Base-by-base conservation (phyloP, 2,329 filamentous ascomycete species). In the Tolypocladium tropicale region DNA sequence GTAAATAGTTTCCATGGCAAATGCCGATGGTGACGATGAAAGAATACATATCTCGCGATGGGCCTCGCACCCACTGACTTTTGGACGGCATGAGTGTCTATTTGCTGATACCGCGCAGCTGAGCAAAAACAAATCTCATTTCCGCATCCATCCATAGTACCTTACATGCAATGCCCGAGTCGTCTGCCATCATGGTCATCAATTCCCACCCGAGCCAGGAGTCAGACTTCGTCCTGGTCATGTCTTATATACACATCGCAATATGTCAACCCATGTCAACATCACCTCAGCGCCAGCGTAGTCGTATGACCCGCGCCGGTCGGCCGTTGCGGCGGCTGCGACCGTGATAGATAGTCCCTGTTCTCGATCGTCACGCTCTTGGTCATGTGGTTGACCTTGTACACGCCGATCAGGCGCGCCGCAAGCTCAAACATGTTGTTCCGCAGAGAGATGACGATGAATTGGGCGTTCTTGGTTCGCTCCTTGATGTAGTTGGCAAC, bases 371-470 rank as follows among this genome's bases (percentile, higher is more conserved):
- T 91, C 25, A 94, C 89, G 71, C 88, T 92, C 82, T 93, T 94
- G 59, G 89, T 94, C 85, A 97, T 99, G 73, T 99, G 93, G 74
- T 95, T 97, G 70, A 99, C 94, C 79, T 99, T 99, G 79, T 99
- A 99, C 56, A 99, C 94, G 63, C 95, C 95, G 16, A 99, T 91
- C 58, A 99, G 81, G 56, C 95, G 83, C 57, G 90, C 85, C n/a
- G 95, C 93, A 60, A 99, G 84, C 78, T 99, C 94, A 73, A 99
- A 99, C 94, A 99, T 99, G 78, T 99, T 99, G 75, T 99, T 99
- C 66, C 94, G 82, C 66, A 99, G 78, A 18, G 91, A 96, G 68
- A 99, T 99, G 67, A 99, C 94, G 64, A 99, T 94, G 71, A 99
- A 99, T 70, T 99, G 94, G 2, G 94, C 95, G 74, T 99, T 99